Evolutionary conservation across 2,329 filamentous ascomycete species (phyloP).

Genomic region (Nigrospora sphaerica): DNA sequence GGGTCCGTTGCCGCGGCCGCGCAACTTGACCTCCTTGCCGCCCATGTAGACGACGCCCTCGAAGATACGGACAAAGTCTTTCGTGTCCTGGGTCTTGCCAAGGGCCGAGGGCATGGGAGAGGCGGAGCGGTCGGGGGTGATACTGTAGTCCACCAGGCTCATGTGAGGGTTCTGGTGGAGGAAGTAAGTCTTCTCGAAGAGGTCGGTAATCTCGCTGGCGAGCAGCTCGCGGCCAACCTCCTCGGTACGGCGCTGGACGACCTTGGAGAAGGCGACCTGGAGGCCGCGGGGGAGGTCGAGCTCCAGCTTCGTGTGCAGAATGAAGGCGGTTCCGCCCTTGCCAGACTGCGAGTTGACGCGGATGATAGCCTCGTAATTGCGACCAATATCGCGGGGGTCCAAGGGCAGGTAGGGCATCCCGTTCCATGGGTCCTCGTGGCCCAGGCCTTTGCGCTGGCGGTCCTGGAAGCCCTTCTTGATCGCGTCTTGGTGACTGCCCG

Average conservation of each 20-base stretch:
- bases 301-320: slow-evolving; percentile 81
- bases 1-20: slow-evolving; percentile 80
- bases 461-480: slow-evolving; percentile 86
- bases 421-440: slow-evolving; percentile 65
- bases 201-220: slow-evolving; percentile 71
- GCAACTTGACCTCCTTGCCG: slow-evolving; percentile 68
- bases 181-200: slow-evolving; percentile 89
- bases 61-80: slow-evolving; percentile 75
- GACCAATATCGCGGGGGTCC: slow-evolving; percentile 86
- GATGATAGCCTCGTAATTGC: slow-evolving; percentile 97
- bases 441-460: slow-evolving; percentile 54
- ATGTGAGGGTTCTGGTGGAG: slow-evolving; percentile 79
- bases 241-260: slow-evolving; percentile 80
- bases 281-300: slow-evolving; percentile 89
- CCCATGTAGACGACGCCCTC: slow-evolving; percentile 80
- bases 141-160: slow-evolving; percentile 83
- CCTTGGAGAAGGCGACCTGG: slow-evolving; percentile 82
- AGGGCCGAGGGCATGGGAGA: slow-evolving; percentile 63
- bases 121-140: slow-evolving; percentile 71
- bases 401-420: slow-evolving; percentile 81
- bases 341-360: slow-evolving; percentile 95
- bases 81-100: slow-evolving; percentile 69
- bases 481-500: slow-evolving; percentile 87
- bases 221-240: slow-evolving; percentile 75
- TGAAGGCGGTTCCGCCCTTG: slow-evolving; percentile 91